Conservation (phyloP, 2,329 filamentous ascomycete species). For the Lecanicillium sp. region DNA sequence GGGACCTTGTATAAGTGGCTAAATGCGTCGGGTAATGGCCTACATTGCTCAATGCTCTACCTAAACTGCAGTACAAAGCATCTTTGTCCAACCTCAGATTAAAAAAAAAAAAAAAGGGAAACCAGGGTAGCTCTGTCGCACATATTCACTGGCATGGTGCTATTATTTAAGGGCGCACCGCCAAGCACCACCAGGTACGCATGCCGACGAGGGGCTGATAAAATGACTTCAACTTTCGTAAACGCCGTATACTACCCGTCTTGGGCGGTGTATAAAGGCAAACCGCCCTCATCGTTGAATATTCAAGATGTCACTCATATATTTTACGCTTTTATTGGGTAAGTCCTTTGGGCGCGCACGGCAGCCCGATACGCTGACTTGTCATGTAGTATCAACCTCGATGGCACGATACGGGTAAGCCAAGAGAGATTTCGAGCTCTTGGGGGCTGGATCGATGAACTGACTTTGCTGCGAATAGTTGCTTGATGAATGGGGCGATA, state of each 20-base stretch:
- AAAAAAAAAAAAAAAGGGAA: too few species aligned
- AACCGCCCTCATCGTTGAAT: constrained; percentile 50
- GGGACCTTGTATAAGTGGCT: too few species aligned
- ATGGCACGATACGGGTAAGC: constrained; percentile 32
- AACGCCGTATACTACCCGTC: constrained; percentile 55
- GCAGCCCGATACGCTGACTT: constrained; percentile 9
- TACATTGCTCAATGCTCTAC: too few species aligned
- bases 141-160: too few species aligned
- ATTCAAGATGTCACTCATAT: constrained; percentile 51
- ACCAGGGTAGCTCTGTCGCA: too few species aligned
- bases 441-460: neutral
- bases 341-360: constrained; percentile 9
- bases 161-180: too few species aligned
- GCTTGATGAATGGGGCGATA: constrained; percentile 57
- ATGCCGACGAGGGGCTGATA: too few species aligned
- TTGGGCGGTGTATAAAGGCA: constrained; percentile 53
- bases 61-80: too few species aligned
- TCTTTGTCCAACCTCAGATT: too few species aligned
- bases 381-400: constrained; percentile 22
- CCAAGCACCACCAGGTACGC: too few species aligned
- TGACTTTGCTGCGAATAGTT: constrained; percentile 15
- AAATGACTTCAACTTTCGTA: constrained; percentile 10
- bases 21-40: too few species aligned
- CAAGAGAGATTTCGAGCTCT: neutral
- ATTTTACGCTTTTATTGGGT: constrained; percentile 56